Evolutionary conservation across 1,284 basidiomycete genomes (phyloP).

Genomic region (Cerrena zonata): DNA sequence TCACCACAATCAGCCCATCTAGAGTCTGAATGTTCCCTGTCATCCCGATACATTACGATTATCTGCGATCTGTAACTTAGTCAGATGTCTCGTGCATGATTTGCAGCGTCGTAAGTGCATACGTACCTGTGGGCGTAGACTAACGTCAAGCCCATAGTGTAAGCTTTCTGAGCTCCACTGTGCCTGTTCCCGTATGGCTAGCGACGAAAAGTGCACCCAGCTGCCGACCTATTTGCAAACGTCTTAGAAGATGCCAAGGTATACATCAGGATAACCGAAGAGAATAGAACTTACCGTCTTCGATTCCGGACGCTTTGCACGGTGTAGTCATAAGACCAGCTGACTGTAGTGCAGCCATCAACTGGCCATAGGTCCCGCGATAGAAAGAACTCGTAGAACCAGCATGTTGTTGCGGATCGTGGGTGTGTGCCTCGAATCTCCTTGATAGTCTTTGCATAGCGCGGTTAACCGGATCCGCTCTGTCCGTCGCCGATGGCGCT

Average conservation of each 20-base stretch:
- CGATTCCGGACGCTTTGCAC: constrained; percentile 32
- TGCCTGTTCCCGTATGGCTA: constrained; percentile 24
- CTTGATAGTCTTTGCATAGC: neutral
- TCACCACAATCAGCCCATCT: no score
- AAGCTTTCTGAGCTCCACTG: constrained; percentile 38
- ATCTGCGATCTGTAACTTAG: no score
- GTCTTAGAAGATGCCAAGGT: constrained; percentile 2
- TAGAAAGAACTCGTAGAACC: constrained; percentile 31
- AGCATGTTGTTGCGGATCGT: constrained; percentile 5
- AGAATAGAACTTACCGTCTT: constrained; percentile 29
- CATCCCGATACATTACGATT: no score
- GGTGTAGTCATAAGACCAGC: constrained; percentile 39
- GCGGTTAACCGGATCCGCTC: constrained; percentile 13
- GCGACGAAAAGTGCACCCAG: constrained; percentile 44
- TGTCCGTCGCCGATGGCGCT: constrained; percentile 23
- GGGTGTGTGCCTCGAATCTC: neutral
- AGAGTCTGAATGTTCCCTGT: no score
- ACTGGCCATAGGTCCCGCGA: constrained; percentile 45
- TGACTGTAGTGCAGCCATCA: constrained; percentile 37
- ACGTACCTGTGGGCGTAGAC: no score
- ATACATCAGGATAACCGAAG: constrained; percentile 2
- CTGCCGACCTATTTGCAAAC: constrained; percentile 39
- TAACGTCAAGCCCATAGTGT: constrained; percentile 54
- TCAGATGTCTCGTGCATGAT: no score
- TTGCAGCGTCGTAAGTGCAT: no score